Conservation (phyloP, 2,329 filamentous ascomycete species). For the Pseudocercospora fijiensis region DNA sequence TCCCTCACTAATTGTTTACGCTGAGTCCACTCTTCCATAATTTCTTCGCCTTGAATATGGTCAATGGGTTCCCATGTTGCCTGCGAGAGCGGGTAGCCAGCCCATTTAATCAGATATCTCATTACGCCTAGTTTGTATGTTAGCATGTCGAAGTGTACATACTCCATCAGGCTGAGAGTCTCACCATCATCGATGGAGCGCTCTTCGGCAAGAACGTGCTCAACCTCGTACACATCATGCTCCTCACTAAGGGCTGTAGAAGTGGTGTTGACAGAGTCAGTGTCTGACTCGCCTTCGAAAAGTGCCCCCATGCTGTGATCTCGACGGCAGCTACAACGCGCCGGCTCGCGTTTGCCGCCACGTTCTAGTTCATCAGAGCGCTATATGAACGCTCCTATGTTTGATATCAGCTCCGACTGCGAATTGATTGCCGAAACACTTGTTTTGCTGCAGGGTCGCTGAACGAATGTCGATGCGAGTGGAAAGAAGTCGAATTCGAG, state of each 20-base stretch:
- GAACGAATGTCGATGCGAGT: not conserved
- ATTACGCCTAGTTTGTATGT: not conserved
- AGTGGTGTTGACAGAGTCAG: slow-evolving; percentile 33
- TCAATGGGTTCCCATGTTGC: slow-evolving; percentile 36
- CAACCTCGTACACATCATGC: slow-evolving; percentile 32
- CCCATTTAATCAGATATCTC: slow-evolving; percentile 37
- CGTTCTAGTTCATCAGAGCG: not conserved
- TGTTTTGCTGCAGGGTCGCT: not conserved
- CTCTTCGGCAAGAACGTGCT: slow-evolving; percentile 34
- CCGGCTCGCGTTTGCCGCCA: not conserved
- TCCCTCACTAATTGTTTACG: slow-evolving; percentile 21
- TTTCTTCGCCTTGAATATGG: slow-evolving; percentile 10
- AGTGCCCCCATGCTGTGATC: not conserved
- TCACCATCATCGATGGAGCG: slow-evolving; percentile 10
- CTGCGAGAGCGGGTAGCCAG: slow-evolving; percentile 31
- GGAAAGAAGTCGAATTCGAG: not conserved
- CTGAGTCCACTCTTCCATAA: slow-evolving; percentile 28
- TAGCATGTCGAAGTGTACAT: not conserved
- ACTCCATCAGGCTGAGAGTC: not conserved
- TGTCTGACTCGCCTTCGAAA: slow-evolving; percentile 28
- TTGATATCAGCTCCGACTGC: not conserved
- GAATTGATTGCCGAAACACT: not conserved
- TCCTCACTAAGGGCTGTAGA: slow-evolving; percentile 29
- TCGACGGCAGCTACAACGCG: not conserved
- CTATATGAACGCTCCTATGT: not conserved